These are phyloP conservation scores for Calocybe indica DNA, from an alignment of 768 basidiomycete species.

Conservation along the genomic window DNA sequence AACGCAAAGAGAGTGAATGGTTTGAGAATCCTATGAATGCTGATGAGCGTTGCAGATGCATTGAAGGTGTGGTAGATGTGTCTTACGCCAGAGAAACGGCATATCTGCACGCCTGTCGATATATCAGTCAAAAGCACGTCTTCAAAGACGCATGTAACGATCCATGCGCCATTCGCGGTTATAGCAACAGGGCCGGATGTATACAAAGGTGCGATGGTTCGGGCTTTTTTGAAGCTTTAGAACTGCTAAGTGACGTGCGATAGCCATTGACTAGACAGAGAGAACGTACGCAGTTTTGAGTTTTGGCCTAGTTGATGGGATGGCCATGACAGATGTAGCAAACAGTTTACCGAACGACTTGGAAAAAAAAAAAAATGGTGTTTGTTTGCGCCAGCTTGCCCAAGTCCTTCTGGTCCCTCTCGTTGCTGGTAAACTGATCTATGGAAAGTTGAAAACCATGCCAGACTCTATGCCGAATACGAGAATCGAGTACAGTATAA, in stretches of 20 bases:
- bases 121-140: conserved; percentile 81
- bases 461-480: too few species aligned
- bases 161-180: conserved; percentile 67
- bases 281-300: conserved; percentile 56
- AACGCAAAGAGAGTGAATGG: conserved; percentile 79
- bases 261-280: not conserved
- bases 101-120: conserved; percentile 66
- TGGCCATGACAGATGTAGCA: conserved; percentile 21
- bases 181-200: conserved; percentile 85
- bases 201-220: conserved; percentile 74
- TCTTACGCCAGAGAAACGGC: conserved; percentile 80
- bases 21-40: conserved; percentile 65
- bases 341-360: conserved; percentile 8
- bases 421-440: too few species aligned
- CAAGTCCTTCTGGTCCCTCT: not conserved
- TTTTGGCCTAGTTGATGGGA: conserved; percentile 33
- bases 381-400: conserved; percentile 6
- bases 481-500: too few species aligned
- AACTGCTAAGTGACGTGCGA: not conserved
- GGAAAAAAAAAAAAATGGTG: not conserved
- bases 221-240: conserved; percentile 70
- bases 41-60: not conserved
- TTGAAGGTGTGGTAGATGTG: conserved; percentile 1
- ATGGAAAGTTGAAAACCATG: too few species aligned
- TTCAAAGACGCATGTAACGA: conserved; percentile 86